Conservation (phyloP, 345 rosid species). For the Dovyalis caffra region DNA sequence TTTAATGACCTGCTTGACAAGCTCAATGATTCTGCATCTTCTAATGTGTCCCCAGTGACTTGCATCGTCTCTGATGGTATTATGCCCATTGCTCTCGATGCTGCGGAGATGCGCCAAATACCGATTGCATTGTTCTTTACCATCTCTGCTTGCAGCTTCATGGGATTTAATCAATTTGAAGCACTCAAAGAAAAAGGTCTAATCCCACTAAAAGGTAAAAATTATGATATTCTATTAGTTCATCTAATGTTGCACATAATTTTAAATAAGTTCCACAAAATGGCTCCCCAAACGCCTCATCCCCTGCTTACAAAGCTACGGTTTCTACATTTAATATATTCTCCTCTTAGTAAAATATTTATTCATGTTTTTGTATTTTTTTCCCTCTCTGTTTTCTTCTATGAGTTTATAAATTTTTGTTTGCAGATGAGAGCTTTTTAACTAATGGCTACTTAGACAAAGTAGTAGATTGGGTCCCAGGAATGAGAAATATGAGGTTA, state of each 20-base stretch:
- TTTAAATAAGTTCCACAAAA: too few species aligned
- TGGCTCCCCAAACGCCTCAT: too few species aligned
- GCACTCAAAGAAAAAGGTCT: neutral
- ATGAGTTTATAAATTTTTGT: too few species aligned
- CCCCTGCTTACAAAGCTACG: too few species aligned
- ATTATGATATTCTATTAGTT: too few species aligned
- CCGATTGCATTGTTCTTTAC: neutral
- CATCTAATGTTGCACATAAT: too few species aligned
- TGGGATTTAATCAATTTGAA: neutral
- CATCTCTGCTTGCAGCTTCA: neutral
- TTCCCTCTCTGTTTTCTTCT: too few species aligned
- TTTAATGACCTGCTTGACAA: slow-evolving; percentile 1
- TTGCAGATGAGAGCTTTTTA: neutral
- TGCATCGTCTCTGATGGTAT: slow-evolving; percentile 8
- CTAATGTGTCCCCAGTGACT: neutral
- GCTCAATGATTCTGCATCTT: neutral
- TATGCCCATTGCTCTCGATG: neutral
- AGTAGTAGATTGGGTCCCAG: neutral
- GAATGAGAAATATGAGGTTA: neutral
- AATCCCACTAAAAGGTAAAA: neutral
- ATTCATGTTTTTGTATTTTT: too few species aligned
- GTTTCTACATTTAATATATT: too few species aligned
- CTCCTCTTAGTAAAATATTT: too few species aligned
- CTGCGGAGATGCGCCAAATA: neutral
- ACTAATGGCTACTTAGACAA: slow-evolving; percentile 1